Evolutionary conservation across 2,329 filamentous ascomycete genomes (phyloP), one percentile per base, ranked within the genome.

Genomic region (Aspergillus sp.): DNA sequence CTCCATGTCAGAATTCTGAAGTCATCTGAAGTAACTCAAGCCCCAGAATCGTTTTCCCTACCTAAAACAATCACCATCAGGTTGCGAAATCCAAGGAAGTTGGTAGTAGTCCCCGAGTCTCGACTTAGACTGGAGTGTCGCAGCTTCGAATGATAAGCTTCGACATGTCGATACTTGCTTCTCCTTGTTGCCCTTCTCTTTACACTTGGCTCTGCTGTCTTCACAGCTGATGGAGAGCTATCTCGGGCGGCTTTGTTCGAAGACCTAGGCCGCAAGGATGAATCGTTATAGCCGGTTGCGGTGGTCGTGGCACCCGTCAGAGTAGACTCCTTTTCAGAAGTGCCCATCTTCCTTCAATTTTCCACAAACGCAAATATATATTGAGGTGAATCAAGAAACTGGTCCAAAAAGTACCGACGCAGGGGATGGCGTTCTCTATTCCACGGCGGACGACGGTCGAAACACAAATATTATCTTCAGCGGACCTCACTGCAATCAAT

Each of bases 51-150:
- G 19, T 12, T 29, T 39, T 42, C 57, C 77, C 52, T 77, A 93
- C 88, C 82, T 51, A 95, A 71, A 34, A 96, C 88, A 60, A 97
- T 83, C 35, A 95, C 86, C 88, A 96, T 95, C 52, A 98, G 78
- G 64, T 98, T 98, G 50, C 91, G 78, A 64, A 98, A 97, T 0
- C 93, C 93, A 10, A 95, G 72, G 63, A 96, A 97, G 65, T 88
- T 95, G 26, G 90, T 88, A 2, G 82, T 74, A 7, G 73, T 73
- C 41, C 79, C 70, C 2, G 88, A 80, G 64, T 97, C 93, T 59
- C 90, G 85, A 69, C 88, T 95, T 42, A 97, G 75, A 58, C 86
- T 89, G 27, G 91, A 95, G 5, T 85, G 81, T 48, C 81, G 80
- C 34, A 78, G 69, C 56, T 78, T 65, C 5, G 82, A 82, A 68